A percentile compares a stretch with the other conserved stretches of the same genome.
Conservation (phyloP, 1,139 yeast genomes). For the Geotrichum bryndzae region DNA sequence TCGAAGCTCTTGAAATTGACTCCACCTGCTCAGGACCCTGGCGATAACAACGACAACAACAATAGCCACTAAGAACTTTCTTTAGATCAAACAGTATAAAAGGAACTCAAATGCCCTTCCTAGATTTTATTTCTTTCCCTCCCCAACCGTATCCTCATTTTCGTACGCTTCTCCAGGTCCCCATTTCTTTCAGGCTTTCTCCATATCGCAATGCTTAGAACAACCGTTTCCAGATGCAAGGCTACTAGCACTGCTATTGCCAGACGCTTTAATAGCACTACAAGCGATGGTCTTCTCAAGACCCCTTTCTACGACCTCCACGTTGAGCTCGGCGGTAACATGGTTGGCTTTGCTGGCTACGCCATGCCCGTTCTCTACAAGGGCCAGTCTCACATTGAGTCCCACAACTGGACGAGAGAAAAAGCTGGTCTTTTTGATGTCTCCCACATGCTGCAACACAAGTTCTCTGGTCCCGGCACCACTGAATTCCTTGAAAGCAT, state of each 20-base stretch:
- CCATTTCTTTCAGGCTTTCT: not conserved
- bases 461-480: constrained; percentile 61
- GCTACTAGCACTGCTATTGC: constrained; percentile 1
- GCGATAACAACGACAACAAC: not conserved
- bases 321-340: constrained; percentile 70
- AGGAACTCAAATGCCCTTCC: constrained; percentile 1
- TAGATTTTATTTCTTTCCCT: constrained; percentile 8
- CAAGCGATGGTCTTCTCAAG: constrained; percentile 32
- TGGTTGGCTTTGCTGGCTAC: constrained; percentile 94
- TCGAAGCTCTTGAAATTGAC: not conserved
- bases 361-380: constrained; percentile 89
- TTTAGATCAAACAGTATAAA: not conserved
- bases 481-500: constrained; percentile 65
- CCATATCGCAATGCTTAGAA: constrained; percentile 6
- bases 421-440: constrained; percentile 92
- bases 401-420: constrained; percentile 88
- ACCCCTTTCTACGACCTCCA: constrained; percentile 86
- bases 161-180: not conserved
- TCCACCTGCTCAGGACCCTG: not conserved
- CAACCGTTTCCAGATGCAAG: constrained; percentile 1
- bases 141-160: constrained; percentile 15
- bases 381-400: constrained; percentile 78
- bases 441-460: constrained; percentile 94
- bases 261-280: constrained; percentile 16
- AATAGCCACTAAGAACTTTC: too few species aligned